Conservation (phyloP, 805 yeast species). For the Debaryomyces hansenii region DNA sequence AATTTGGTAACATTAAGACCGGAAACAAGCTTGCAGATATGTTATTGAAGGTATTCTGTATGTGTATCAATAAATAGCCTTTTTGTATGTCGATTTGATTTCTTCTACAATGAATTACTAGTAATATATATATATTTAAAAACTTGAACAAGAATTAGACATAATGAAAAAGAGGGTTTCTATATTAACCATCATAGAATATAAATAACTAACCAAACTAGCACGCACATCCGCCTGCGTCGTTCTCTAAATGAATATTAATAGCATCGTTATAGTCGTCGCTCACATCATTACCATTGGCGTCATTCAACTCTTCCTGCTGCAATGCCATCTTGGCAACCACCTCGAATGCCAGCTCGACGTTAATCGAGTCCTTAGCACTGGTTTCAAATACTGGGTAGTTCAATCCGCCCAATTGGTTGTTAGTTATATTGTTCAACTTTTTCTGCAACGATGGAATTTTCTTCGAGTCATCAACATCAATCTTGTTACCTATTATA, state of each 20-base stretch:
- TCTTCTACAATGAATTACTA: background rate
- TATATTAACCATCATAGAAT: background rate
- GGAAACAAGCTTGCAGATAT: slow-evolving; percentile 28
- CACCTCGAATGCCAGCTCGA: slow-evolving; percentile 93
- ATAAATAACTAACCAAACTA: slow-evolving; percentile 19
- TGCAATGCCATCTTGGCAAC: slow-evolving; percentile 94
- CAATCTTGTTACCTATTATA: slow-evolving; percentile 91
- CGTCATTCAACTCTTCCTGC: slow-evolving; percentile 90
- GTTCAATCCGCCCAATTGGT: slow-evolving; percentile 60
- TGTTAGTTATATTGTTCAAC: slow-evolving; percentile 44
- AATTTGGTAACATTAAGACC: slow-evolving; percentile 19
- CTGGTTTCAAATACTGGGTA: slow-evolving; percentile 93
- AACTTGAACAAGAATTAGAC: background rate
- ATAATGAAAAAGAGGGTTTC: background rate
- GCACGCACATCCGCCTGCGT: slow-evolving; percentile 74
- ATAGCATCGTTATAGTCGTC: slow-evolving; percentile 97
- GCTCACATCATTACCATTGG: slow-evolving; percentile 50
- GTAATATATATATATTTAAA: background rate
- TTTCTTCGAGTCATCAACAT: slow-evolving; percentile 87
- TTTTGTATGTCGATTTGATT: background rate
- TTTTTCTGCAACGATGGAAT: slow-evolving; percentile 58
- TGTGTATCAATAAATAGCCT: slow-evolving; percentile 26
- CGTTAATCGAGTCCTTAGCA: slow-evolving; percentile 95
- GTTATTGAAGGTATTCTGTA: slow-evolving; percentile 32
- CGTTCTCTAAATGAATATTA: slow-evolving; percentile 88